These are phyloP conservation scores for Penicillium subrubescens DNA, from an alignment of 495 filamentous ascomycete species.

Conservation along the genomic window DNA sequence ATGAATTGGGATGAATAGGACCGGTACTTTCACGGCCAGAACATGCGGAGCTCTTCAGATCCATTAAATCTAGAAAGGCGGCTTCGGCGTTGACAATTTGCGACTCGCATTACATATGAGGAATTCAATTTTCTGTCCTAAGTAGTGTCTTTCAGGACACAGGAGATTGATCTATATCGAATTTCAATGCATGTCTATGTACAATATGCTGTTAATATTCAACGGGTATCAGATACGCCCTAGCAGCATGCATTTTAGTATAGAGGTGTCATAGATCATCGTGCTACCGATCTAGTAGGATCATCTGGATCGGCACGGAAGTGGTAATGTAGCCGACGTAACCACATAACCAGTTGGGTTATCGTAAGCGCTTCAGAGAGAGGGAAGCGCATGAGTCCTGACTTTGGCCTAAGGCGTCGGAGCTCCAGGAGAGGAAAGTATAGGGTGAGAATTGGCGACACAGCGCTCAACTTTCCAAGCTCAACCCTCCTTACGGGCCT, in stretches of 20 bases:
- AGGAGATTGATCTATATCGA: slow-evolving; percentile 12
- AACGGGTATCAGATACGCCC: slow-evolving; percentile 14
- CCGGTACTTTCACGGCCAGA: not conserved
- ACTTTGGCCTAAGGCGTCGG: not conserved
- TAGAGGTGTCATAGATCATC: not conserved
- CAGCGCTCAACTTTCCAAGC: not conserved
- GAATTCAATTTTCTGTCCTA: not conserved
- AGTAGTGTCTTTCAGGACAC: not conserved
- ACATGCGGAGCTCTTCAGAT: not conserved
- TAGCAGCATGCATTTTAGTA: not conserved
- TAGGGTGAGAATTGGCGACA: not conserved
- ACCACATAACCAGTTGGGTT: not conserved
- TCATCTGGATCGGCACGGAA: not conserved
- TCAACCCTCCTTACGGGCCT: slow-evolving; percentile 57
- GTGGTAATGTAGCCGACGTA: not conserved
- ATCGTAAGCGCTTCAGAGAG: not conserved
- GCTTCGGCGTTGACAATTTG: not conserved
- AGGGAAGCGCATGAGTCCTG: not conserved
- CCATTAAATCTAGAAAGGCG: not conserved
- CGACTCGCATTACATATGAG: not conserved
- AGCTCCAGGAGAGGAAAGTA: too few relatives aligned
- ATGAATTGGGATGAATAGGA: too few relatives aligned
- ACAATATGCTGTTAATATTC: not conserved
- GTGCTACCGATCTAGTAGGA: not conserved
- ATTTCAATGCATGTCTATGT: slow-evolving; percentile 13